Base-by-base conservation (phyloP, 352 stramenopile genomes). In the Hyaloperonospora brassicae region DNA sequence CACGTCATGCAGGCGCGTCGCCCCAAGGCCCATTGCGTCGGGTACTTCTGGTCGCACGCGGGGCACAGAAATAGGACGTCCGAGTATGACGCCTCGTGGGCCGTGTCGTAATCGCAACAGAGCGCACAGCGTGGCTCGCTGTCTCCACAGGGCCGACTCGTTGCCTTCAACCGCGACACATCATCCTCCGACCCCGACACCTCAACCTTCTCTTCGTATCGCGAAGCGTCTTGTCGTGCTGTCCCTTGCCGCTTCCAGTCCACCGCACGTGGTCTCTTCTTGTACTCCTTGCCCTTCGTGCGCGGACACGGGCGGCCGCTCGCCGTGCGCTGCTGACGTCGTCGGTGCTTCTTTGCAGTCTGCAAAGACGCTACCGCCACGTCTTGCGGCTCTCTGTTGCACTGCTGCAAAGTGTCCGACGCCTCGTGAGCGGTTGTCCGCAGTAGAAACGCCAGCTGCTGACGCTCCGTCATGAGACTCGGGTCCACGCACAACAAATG, bases 41-140 rank as follows among this genome's bases (percentile, higher is more conserved):
- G 80, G 64, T 90, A 90, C 61, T 89, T 92, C 55, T 73, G 71
- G 61, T 92, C 81, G 70, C 79, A 89, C 46, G 72, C 61, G 11
- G 66, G 62, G 17, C 79, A 88, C 9, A 92, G 66, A 56, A 93
- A 93, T 21, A 93, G 64, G n/a, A n/a, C n/a, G n/a, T n/a, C n/a
- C n/a, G n/a, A n/a, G n/a, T n/a, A n/a, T 54, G 79, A 61, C 27
- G 47, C 59, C 42, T 73, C 59, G 62, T 62, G 51, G 27, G 70
- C 66, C 46, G 58, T 64, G 57, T 72, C 62, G 13, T 65, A 55
- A 49, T 72, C 57, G 43, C 72, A 83, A 63, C 82, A 93, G 13
- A 93, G 62, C 50, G 78, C 81, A 52, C 82, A 93, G n/a, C n/a
- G n/a, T n/a, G n/a, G n/a, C n/a, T n/a, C n/a, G n/a, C n/a, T n/a